phyloP scores from a whole-genome alignment of 805 yeast genomes.

The Starmerella bacillaris region DNA sequence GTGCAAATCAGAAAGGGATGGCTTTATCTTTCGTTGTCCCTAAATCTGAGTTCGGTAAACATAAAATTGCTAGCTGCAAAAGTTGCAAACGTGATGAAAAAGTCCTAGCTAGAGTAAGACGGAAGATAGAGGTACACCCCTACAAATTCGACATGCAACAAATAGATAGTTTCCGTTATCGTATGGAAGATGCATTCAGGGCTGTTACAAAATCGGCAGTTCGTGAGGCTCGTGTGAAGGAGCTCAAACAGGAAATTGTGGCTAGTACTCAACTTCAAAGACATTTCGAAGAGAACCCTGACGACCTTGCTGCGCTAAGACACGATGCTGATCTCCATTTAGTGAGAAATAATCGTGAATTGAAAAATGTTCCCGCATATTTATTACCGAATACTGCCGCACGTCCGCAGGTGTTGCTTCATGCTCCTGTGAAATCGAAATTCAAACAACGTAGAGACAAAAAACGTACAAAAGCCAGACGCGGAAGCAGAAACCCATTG shows the following conservation, averaged over 20 bases:
- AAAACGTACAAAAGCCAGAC: too few relatives aligned
- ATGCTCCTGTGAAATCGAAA: constrained; percentile 8
- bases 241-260: constrained; percentile 68
- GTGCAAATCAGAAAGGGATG: constrained; percentile 92
- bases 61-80: constrained; percentile 55
- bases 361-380: constrained; percentile 85
- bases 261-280: constrained; percentile 80
- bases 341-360: constrained; percentile 61
- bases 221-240: constrained; percentile 84
- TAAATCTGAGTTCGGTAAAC: constrained; percentile 67
- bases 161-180: constrained; percentile 86
- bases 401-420: constrained; percentile 14
- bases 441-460: too few relatives aligned
- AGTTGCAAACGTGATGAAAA: constrained; percentile 74
- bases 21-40: constrained; percentile 85
- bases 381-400: constrained; percentile 48
- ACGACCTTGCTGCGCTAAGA: constrained; percentile 70
- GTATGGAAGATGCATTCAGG: constrained; percentile 93
- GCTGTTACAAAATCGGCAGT: constrained; percentile 79
- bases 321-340: constrained; percentile 84
- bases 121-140: constrained; percentile 61
- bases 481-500: constrained; percentile 17
- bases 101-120: constrained; percentile 55
- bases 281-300: constrained; percentile 94
- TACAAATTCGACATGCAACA: constrained; percentile 82